Evolutionary conservation across 768 basidiomycete species (phyloP), one percentile per base, ranked within the genome.

Genomic region (Rubroboletus pulcherrimus): DNA sequence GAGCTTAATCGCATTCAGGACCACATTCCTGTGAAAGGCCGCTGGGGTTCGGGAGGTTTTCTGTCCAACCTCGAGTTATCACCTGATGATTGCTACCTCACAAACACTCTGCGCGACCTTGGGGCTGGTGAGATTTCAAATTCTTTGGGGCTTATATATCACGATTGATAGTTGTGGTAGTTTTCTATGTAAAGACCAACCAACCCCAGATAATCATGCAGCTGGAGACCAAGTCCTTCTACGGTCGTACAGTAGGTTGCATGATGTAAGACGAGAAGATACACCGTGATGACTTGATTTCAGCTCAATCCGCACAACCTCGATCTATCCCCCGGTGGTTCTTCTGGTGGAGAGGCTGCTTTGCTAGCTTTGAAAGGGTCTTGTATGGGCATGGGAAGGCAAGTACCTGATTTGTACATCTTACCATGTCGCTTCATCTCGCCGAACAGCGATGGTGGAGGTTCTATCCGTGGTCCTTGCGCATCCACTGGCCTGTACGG

Each of bases 341-440:
- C 79, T 8, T 77, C 77, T 3, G 81, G 81, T 7, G 81, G 81
- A 30, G 82, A 81, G 63, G 71, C 74, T 4, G 79, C 81, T 0
- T 60, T 82, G 1, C 46, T 82, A 3, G 78, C 78, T 5, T 56
- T 81, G 54, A 74, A 74, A 34, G 80, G 80, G 33, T 71, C 74
- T 19, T 74, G 75, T 31, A 57, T 81, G 29, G 77, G 81, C 7
- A 65, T 81, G 26, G 78, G 79, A 33, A 76, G 74, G 68, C 50
- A 39, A 59, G 66, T 63, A 21, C 0, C 7, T 68, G 67, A 52
- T 63, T 17, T 29, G 1, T 4, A 34, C 10, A 34, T 41, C 44
- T 40, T n/a, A 2, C 7, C 7, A 33, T 26, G 47, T 14, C 7
- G 1, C 15, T 34, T 55, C 33, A 64, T 30, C 19, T 37, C 24